A percentile compares a stretch with the other conserved stretches of the same genome.
phyloP scores from a whole-genome alignment of 352 stramenopile species.

The Pythium oligandrum region DNA sequence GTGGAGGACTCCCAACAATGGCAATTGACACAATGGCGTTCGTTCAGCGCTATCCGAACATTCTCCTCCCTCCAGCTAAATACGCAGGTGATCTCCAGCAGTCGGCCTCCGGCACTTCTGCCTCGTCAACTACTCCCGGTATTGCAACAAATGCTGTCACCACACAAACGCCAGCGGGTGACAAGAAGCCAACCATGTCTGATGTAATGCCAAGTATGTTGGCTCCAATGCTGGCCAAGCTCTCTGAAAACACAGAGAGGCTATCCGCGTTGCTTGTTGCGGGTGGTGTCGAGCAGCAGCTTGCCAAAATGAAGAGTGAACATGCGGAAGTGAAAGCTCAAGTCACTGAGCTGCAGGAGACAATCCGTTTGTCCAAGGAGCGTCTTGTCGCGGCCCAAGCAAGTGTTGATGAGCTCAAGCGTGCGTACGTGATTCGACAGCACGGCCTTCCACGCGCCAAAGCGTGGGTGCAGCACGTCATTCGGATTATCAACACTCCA shows the following conservation, averaged over 20 bases:
- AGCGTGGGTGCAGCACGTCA: slow-evolving; percentile 45
- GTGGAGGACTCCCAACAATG: slow-evolving; percentile 14
- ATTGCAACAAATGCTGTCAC: slow-evolving; percentile 3
- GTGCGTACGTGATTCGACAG: slow-evolving; percentile 60
- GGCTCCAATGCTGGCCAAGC: slow-evolving; percentile 25
- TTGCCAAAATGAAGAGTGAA: slow-evolving; percentile 68
- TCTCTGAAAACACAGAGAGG: slow-evolving; percentile 41
- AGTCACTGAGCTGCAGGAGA: slow-evolving; percentile 58
- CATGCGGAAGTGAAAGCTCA: slow-evolving; percentile 67
- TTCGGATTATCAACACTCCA: slow-evolving; percentile 49
- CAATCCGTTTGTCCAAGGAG: slow-evolving; percentile 57
- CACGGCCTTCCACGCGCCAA: slow-evolving; percentile 53
- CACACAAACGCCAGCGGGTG: background rate
- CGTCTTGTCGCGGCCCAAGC: slow-evolving; percentile 48
- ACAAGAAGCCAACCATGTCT: slow-evolving; percentile 5
- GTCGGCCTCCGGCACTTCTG: background rate
- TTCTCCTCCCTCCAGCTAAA: slow-evolving; percentile 37
- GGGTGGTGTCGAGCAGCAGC: slow-evolving; percentile 64
- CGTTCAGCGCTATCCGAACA: slow-evolving; percentile 56
- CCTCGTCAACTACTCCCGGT: background rate
- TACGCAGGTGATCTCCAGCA: slow-evolving; percentile 13
- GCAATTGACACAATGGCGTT: slow-evolving; percentile 34
- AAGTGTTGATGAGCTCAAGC: slow-evolving; percentile 52
- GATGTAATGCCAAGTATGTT: slow-evolving; percentile 27
- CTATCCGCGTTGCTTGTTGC: slow-evolving; percentile 54